These are phyloP conservation scores for Rhodosporidiobolus odoratus DNA, from an alignment of 768 basidiomycete genomes.

Conservation along the genomic window DNA sequence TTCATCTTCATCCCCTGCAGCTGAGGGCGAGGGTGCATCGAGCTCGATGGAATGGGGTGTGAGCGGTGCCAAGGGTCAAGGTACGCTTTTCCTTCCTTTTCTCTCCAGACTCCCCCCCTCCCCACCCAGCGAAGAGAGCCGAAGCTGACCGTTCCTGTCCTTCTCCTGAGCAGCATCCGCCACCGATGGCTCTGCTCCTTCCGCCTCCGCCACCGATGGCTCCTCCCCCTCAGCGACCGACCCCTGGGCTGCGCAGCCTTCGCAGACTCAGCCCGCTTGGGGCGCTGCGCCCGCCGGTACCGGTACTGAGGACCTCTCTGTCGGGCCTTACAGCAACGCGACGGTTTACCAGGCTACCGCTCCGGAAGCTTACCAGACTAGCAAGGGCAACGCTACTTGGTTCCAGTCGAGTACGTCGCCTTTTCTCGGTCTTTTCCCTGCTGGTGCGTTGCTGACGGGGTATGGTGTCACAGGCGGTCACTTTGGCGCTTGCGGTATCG, in stretches of 20 bases:
- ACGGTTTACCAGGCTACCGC: slow-evolving; percentile 2
- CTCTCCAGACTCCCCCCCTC: not conserved
- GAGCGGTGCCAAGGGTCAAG: too few species aligned
- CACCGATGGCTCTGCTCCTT: not conserved
- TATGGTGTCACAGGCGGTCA: not conserved
- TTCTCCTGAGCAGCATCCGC: not conserved
- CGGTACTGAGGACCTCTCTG: not conserved
- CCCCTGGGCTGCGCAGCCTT: not conserved
- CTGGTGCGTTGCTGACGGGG: not conserved
- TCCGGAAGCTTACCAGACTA: slow-evolving; percentile 18
- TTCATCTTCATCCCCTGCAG: too few species aligned
- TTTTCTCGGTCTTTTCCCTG: not conserved
- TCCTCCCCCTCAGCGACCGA: not conserved
- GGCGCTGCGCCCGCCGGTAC: not conserved
- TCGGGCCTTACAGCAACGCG: not conserved
- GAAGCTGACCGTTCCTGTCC: not conserved
- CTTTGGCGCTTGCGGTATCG: slow-evolving; percentile 22
- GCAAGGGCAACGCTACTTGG: slow-evolving; percentile 2
- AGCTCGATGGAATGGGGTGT: too few species aligned
- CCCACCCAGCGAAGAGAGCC: too few species aligned
- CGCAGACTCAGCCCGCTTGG: not conserved
- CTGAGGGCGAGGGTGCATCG: too few species aligned
- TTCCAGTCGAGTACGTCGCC: not conserved
- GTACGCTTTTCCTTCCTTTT: not conserved
- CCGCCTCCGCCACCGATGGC: not conserved